Percentiles rank a stretch among this genome's conserved stretches.
Conservation (phyloP, 768 basidiomycete genomes). For the Mycena vitilis region DNA sequence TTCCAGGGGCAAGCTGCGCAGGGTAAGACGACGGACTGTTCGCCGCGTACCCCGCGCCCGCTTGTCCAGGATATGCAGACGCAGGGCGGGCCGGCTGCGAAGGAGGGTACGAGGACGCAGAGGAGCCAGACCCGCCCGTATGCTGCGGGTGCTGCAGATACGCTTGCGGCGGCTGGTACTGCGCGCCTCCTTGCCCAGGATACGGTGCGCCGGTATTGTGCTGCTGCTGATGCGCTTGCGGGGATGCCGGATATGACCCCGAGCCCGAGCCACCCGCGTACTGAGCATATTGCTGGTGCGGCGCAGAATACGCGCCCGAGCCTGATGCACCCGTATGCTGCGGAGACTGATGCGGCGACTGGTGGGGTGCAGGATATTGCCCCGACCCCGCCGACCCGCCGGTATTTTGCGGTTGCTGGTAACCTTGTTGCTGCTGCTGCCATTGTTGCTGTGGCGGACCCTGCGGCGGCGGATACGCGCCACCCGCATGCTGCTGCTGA, state of each 20-base stretch:
- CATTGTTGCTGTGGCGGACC: neutral
- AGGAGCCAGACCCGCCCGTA: constrained; percentile 17
- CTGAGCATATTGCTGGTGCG: neutral
- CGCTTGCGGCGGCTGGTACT: constrained; percentile 32
- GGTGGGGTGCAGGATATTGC: constrained; percentile 17
- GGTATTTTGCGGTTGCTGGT: constrained; percentile 26
- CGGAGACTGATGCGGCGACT: constrained; percentile 33
- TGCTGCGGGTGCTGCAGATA: constrained; percentile 22
- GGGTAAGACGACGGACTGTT: neutral
- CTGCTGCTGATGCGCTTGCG: constrained; percentile 4
- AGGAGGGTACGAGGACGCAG: constrained; percentile 26
- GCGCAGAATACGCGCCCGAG: neutral
- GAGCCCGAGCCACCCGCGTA: constrained; percentile 9
- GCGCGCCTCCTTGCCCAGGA: constrained; percentile 20
- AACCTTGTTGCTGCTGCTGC: constrained; percentile 33
- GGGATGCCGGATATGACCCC: neutral
- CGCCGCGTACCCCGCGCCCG: constrained; percentile 19
- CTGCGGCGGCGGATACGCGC: constrained; percentile 1
- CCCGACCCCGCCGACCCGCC: constrained; percentile 20
- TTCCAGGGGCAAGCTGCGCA: constrained; percentile 12
- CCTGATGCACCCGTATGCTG: neutral
- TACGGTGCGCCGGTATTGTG: constrained; percentile 7
- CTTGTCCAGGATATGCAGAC: constrained; percentile 28
- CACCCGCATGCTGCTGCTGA: neutral
- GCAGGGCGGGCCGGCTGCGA: constrained; percentile 25